Percentiles rank a stretch among this genome's conserved stretches.
Conservation (phyloP, 2,329 filamentous ascomycete species). For the Aspergillus sp. region DNA sequence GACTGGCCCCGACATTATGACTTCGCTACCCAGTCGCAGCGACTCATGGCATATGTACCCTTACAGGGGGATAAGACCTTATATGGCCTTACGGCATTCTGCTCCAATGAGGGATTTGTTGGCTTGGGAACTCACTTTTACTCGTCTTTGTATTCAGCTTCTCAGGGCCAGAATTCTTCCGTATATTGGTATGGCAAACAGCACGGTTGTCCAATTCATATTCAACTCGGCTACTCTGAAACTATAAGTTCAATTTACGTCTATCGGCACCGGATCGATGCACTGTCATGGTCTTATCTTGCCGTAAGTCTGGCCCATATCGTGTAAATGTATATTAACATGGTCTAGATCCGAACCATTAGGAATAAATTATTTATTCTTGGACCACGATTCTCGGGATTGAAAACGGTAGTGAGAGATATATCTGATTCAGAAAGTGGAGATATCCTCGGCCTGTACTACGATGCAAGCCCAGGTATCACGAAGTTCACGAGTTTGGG, state of each 20-base stretch:
- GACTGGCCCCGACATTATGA: slow-evolving; percentile 1
- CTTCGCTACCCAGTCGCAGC: neutral
- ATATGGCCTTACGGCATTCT: neutral
- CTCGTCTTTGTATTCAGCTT: neutral
- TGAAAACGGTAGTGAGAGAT: neutral
- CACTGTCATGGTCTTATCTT: no score
- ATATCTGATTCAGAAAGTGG: neutral
- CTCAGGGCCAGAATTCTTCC: no score
- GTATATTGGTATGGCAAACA: slow-evolving; percentile 1
- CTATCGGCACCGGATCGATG: no score
- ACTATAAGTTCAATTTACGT: neutral
- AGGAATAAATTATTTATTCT: neutral
- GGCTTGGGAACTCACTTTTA: neutral
- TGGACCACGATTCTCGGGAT: neutral
- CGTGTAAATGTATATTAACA: neutral
- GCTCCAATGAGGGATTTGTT: neutral
- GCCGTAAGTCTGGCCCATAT: neutral
- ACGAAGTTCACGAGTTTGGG: neutral
- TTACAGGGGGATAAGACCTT: neutral
- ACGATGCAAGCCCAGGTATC: neutral
- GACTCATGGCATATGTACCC: slow-evolving; percentile 1
- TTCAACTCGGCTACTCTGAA: neutral
- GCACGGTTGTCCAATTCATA: neutral
- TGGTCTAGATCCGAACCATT: neutral
- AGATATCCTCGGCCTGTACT: neutral